Conservation (phyloP, 2,329 filamentous ascomycete genomes). For the Claviceps sp. region DNA sequence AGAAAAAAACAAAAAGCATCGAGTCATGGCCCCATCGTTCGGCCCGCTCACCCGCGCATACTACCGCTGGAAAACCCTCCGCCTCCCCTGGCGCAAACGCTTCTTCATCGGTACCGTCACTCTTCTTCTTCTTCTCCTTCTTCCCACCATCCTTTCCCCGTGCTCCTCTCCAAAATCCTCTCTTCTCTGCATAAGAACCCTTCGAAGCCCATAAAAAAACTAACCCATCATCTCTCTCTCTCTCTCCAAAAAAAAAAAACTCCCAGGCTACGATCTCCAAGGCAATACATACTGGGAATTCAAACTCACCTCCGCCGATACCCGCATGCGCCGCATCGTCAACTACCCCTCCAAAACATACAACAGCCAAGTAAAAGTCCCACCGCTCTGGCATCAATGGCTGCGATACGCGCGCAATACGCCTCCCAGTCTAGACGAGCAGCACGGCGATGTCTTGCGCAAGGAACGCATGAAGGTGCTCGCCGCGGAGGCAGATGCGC, state of each 20-base stretch:
- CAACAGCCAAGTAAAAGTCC: constrained; percentile 40
- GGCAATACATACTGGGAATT: constrained; percentile 62
- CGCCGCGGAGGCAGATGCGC: constrained; percentile 47
- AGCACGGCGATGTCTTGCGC: constrained; percentile 37
- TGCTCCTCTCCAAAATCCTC: too few relatives aligned
- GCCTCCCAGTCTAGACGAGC: constrained; percentile 44
- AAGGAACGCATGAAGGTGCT: constrained; percentile 40
- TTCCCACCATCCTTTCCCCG: too few relatives aligned
- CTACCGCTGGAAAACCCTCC: constrained; percentile 49
- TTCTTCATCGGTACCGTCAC: constrained; percentile 42
- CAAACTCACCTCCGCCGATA: constrained; percentile 27
- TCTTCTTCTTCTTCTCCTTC: neutral
- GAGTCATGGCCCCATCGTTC: constrained; percentile 10
- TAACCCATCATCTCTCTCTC: too few relatives aligned
- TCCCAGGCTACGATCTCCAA: constrained; percentile 45
- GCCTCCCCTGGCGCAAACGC: constrained; percentile 49
- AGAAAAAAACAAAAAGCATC: neutral
- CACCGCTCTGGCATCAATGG: constrained; percentile 57
- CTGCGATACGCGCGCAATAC: constrained; percentile 43
- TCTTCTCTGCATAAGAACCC: too few relatives aligned
- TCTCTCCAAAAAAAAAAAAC: neutral
- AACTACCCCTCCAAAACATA: constrained; percentile 41
- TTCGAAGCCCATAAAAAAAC: too few relatives aligned
- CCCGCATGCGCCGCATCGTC: constrained; percentile 49
- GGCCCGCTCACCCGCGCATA: constrained; percentile 30